Evolutionary conservation across 768 basidiomycete genomes (phyloP).

Genomic region (Pisolithus sp.): DNA sequence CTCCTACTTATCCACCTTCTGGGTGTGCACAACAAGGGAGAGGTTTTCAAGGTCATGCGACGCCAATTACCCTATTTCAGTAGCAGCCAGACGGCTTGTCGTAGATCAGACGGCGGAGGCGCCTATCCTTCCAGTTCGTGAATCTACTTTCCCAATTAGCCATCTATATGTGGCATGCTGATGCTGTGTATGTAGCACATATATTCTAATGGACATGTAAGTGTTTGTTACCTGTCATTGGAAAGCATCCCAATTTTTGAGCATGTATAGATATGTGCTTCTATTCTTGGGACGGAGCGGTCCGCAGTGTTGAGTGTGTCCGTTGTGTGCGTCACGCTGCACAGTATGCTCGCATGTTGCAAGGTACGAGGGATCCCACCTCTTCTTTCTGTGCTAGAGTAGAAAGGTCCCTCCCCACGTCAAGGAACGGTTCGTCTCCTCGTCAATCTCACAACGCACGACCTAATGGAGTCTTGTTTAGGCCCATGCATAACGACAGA

Average conservation of each 20-base stretch:
- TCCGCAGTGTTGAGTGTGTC: constrained; percentile 81
- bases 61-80: constrained; percentile 74
- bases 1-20: constrained; percentile 1
- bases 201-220: constrained; percentile 82
- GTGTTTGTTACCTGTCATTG: constrained; percentile 11
- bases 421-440: constrained; percentile 57
- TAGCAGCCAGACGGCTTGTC: constrained; percentile 83
- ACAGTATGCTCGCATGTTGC: constrained; percentile 90
- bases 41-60: constrained; percentile 71
- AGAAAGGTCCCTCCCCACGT: constrained; percentile 12
- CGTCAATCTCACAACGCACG: not conserved
- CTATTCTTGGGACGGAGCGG: constrained; percentile 86
- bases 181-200: constrained; percentile 51
- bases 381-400: constrained; percentile 1
- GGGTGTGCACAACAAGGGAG: constrained; percentile 41
- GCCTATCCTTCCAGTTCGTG: constrained; percentile 74
- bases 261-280: constrained; percentile 68
- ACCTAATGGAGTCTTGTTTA: constrained; percentile 24
- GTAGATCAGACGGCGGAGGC: constrained; percentile 55
- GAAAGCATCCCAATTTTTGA: constrained; percentile 12
- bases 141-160: not conserved
- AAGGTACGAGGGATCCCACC: constrained; percentile 45
- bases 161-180: constrained; percentile 2
- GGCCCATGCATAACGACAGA: constrained; percentile 78
- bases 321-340: constrained; percentile 80